These are phyloP conservation scores for Citrus cavaleriei DNA, from an alignment of 345 rosid species.

Conservation along the genomic window DNA sequence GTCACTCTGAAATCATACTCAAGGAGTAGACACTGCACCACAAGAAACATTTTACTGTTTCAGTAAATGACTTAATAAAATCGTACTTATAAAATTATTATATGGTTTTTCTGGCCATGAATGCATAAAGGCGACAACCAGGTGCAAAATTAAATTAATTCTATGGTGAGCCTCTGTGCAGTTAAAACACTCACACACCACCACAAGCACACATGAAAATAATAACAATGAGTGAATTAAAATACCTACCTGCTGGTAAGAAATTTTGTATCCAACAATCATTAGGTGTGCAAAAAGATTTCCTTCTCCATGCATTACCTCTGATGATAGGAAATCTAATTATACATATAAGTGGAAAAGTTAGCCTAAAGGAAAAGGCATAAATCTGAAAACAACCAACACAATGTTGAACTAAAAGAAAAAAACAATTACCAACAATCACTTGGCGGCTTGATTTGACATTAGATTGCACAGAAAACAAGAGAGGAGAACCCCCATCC, in stretches of 20 bases:
- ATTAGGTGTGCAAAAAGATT: constrained; percentile 82
- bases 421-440: constrained; percentile 50
- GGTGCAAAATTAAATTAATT: neutral
- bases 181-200: neutral
- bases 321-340: constrained; percentile 74
- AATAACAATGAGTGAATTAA: neutral
- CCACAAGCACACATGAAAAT: too few relatives aligned
- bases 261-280: constrained; percentile 73
- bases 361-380: constrained; percentile 26
- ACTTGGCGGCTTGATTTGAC: constrained; percentile 82
- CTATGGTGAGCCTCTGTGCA: neutral
- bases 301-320: constrained; percentile 96
- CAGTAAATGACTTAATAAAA: neutral
- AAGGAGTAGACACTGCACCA: constrained; percentile 57
- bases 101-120: neutral
- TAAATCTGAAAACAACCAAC: constrained; percentile 13
- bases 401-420: neutral
- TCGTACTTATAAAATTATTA: neutral
- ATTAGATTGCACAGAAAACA: constrained; percentile 51
- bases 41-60: neutral
- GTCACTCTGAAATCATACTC: constrained; percentile 73
- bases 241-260: constrained; percentile 73
- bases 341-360: constrained; percentile 25
- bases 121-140: neutral
- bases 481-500: constrained; percentile 90